These are phyloP conservation scores for Dothistroma pini DNA, from an alignment of 2,329 filamentous ascomycete genomes.

Conservation along the genomic window DNA sequence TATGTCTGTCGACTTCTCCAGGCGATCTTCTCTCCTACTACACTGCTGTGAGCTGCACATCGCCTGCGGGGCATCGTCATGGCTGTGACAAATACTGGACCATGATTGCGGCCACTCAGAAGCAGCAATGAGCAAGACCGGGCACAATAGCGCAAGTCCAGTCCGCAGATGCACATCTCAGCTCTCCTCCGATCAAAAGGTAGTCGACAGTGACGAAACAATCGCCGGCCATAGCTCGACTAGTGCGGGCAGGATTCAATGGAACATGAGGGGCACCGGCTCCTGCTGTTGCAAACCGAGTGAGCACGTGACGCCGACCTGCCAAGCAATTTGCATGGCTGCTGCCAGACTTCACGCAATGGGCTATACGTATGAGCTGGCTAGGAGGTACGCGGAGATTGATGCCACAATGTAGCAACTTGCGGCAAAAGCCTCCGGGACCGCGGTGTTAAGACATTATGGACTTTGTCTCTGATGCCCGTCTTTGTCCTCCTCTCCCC, in stretches of 20 bases:
- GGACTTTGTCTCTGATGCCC: not conserved
- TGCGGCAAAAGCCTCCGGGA: not conserved
- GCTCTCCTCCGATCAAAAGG: not conserved
- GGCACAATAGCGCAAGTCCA: not conserved
- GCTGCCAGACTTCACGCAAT: not conserved
- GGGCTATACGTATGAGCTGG: not conserved
- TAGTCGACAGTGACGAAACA: constrained; percentile 2
- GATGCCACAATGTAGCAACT: not conserved
- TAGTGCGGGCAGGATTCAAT: not conserved
- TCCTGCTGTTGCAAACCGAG: not conserved
- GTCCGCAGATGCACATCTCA: not conserved
- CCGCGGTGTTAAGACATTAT: not conserved
- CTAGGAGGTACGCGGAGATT: too few relatives aligned
- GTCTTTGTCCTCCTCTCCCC: not conserved
- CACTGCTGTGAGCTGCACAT: not conserved
- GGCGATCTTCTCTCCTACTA: not conserved
- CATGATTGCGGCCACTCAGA: not conserved
- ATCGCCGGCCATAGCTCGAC: not conserved
- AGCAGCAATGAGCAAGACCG: not conserved
- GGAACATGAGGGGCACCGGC: not conserved
- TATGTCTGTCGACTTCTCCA: not conserved
- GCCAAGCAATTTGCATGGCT: not conserved
- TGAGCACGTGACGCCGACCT: not conserved
- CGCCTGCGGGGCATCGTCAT: not conserved
- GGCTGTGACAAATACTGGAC: not conserved